A percentile compares a stretch with the other conserved stretches of the same genome.
phyloP scores from a whole-genome alignment of 495 filamentous ascomycete species.

The Podospora australis region DNA sequence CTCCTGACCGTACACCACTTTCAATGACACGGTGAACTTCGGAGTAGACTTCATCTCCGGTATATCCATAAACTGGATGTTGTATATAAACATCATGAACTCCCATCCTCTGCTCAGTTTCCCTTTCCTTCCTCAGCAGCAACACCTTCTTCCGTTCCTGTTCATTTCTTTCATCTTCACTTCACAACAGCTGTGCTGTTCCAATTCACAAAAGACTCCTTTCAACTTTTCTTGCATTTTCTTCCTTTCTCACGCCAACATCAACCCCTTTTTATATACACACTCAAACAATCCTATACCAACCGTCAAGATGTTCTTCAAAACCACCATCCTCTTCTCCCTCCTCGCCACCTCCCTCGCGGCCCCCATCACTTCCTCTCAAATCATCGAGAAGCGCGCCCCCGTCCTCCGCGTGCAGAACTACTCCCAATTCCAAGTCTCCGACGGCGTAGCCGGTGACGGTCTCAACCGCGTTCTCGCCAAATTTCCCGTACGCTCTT shows the following conservation, averaged over 20 bases:
- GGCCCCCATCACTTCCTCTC: constrained; percentile 9
- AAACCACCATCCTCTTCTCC: constrained; percentile 24
- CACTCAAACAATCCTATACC: neutral
- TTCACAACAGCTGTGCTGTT: constrained; percentile 25
- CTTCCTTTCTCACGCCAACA: constrained; percentile 1
- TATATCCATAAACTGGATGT: too few species aligned
- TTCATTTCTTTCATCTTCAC: constrained; percentile 2
- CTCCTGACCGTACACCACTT: neutral
- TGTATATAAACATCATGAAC: too few species aligned
- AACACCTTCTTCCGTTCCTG: constrained; percentile 6
- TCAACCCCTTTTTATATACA: neutral
- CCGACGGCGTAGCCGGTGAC: constrained; percentile 37
- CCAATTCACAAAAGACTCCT: constrained; percentile 1
- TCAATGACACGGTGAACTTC: neutral
- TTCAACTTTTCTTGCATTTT: constrained; percentile 4
- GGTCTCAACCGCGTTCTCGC: constrained; percentile 36
- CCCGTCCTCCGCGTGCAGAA: constrained; percentile 17
- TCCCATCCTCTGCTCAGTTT: neutral
- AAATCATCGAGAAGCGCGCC: constrained; percentile 8
- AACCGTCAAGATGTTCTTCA: constrained; percentile 25
- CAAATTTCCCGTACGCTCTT: constrained; percentile 36
- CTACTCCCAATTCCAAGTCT: constrained; percentile 34
- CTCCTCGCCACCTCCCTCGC: constrained; percentile 23
- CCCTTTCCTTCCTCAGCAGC: neutral
- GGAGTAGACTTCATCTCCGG: neutral